phyloP scores from a whole-genome alignment of 2,329 filamentous ascomycete species.

The Aspergillus melleus region DNA sequence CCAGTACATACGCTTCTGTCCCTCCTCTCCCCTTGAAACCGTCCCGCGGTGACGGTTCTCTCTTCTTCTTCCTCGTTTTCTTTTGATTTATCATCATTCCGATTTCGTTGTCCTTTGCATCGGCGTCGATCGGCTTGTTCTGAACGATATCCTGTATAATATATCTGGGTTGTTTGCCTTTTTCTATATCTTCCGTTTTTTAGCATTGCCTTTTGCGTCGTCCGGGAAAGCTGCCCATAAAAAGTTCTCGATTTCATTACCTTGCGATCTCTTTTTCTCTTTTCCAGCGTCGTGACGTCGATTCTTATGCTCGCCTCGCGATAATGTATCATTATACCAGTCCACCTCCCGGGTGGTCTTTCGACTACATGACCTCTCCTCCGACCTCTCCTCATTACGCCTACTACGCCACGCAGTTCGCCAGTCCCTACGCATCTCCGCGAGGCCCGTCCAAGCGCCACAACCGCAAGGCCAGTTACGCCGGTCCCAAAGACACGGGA shows the following conservation, averaged over 20 bases:
- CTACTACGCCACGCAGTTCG: slow-evolving; percentile 57
- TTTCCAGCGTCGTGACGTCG: slow-evolving; percentile 13
- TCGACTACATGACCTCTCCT: slow-evolving; percentile 50
- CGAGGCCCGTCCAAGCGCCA: slow-evolving; percentile 50
- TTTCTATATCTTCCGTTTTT: slow-evolving; percentile 20
- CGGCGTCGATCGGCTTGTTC: slow-evolving; percentile 37
- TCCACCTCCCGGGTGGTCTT: slow-evolving; percentile 51
- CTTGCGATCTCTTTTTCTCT: slow-evolving; percentile 10
- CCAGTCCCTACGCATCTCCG: slow-evolving; percentile 49
- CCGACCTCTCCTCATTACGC: slow-evolving; percentile 53
- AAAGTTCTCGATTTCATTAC: slow-evolving; percentile 20
- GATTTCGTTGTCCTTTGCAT: slow-evolving; percentile 26
- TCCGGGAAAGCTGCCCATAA: slow-evolving; percentile 11
- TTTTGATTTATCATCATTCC: slow-evolving; percentile 14
- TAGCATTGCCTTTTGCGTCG: slow-evolving; percentile 16
- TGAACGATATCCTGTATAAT: slow-evolving; percentile 49
- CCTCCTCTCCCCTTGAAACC: slow-evolving; percentile 43
- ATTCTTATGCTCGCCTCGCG: slow-evolving; percentile 33
- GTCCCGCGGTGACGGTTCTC: slow-evolving; percentile 45
- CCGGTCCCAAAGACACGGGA: slow-evolving; percentile 42
- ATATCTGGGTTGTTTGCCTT: slow-evolving; percentile 35
- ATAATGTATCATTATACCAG: slow-evolving; percentile 50
- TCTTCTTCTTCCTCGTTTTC: slow-evolving; percentile 3
- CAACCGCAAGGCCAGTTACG: slow-evolving; percentile 58
- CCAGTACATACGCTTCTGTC: slow-evolving; percentile 38